phyloP scores from a whole-genome alignment of 441 rosid genomes.

The Pelargonium citronellum region DNA sequence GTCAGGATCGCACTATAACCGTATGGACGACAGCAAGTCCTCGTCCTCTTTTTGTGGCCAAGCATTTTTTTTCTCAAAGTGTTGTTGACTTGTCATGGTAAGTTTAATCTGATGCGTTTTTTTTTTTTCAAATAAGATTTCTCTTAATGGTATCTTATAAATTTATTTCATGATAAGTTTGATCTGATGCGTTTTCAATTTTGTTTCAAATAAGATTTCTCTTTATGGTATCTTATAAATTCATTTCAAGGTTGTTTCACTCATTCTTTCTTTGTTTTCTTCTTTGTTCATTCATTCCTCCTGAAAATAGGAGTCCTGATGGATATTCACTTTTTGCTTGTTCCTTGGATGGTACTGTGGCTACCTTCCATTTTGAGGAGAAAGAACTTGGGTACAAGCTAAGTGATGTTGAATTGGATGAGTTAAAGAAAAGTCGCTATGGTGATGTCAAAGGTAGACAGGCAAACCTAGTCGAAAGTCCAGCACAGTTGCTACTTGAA shows the following conservation, averaged over 20 bases:
- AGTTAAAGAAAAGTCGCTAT: conserved; percentile 79
- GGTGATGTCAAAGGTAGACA: conserved; percentile 91
- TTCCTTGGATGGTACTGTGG: conserved; percentile 93
- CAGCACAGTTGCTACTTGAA: conserved; percentile 90
- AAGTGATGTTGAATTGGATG: conserved; percentile 72
- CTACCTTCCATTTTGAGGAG: conserved; percentile 74
- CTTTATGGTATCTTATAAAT: not conserved
- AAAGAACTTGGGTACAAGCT: conserved; percentile 76
- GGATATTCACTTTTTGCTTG: conserved; percentile 94
- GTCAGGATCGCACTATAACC: conserved; percentile 97
- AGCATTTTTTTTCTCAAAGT: conserved; percentile 93
- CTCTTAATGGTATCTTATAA: not conserved
- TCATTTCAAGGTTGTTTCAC: not conserved
- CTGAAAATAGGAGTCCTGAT: conserved; percentile 77
- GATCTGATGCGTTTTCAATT: not conserved
- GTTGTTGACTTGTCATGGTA: conserved; percentile 98
- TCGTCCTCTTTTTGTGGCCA: conserved; percentile 93
- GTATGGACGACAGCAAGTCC: conserved; percentile 98
- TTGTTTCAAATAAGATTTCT: not conserved
- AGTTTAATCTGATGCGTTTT: conserved; percentile 15
- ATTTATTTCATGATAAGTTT: conserved; percentile 57
- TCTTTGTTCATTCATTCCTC: conserved; percentile 15
- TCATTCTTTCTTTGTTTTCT: conserved; percentile 3
- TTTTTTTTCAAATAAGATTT: not conserved
- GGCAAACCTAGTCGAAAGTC: conserved; percentile 83